Conservation (phyloP, 1,284 basidiomycete species). For the Boletus sp. region DNA sequence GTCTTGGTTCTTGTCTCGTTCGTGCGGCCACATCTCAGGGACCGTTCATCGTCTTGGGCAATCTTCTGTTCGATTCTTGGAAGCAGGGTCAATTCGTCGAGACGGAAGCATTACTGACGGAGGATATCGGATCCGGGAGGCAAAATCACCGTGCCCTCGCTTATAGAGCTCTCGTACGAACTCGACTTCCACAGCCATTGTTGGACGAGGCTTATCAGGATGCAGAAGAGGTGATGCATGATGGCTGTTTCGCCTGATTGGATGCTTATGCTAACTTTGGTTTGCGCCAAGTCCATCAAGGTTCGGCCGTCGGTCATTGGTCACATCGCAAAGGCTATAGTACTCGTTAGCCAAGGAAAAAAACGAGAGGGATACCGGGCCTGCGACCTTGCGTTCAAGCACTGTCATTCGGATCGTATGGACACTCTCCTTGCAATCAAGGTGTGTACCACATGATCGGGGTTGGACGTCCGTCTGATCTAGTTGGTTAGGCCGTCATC, state of each 20-base stretch:
- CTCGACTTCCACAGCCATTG: background rate
- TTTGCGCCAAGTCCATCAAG: background rate
- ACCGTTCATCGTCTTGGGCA: background rate
- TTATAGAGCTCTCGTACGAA: background rate
- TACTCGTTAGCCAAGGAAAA: background rate
- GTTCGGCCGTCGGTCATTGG: slow-evolving; percentile 5
- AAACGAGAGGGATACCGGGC: background rate
- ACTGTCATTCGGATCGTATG: background rate
- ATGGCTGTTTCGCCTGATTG: background rate
- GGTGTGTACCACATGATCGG: background rate
- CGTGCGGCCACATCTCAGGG: background rate
- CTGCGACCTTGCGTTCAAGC: background rate
- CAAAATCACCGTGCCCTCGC: background rate
- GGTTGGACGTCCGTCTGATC: background rate
- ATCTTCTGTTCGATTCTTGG: background rate
- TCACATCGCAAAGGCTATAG: slow-evolving; percentile 2
- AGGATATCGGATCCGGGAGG: background rate
- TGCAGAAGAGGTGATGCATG: background rate
- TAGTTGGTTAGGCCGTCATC: background rate
- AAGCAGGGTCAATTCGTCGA: background rate
- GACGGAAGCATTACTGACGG: background rate
- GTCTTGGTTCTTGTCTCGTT: background rate
- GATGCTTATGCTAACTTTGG: background rate
- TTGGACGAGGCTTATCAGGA: background rate
- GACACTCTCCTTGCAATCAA: slow-evolving; percentile 1